Percentiles rank a stretch among this genome's conserved stretches.
Evolutionary conservation across 768 basidiomycete genomes (phyloP).

Genomic region (Holtermannia corniformis): DNA sequence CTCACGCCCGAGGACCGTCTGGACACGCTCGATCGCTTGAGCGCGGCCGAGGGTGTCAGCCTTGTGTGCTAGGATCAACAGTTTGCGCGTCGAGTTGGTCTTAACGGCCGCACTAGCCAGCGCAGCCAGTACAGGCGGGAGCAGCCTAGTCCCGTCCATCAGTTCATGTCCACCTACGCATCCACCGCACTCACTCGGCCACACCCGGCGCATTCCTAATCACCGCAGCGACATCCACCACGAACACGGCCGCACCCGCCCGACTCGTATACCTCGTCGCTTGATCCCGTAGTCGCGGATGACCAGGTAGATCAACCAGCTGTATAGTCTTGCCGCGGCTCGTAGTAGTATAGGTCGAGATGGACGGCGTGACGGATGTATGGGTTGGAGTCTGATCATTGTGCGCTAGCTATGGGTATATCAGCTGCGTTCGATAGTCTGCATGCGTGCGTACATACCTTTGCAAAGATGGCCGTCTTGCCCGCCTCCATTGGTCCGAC

Average conservation of each 20-base stretch:
- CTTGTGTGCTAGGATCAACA: conserved; percentile 37
- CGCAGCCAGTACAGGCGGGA: background rate
- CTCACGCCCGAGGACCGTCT: conserved; percentile 31
- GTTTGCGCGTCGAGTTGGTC: conserved; percentile 1
- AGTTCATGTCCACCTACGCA: no score
- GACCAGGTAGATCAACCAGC: conserved; percentile 37
- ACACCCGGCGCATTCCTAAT: conserved; percentile 27
- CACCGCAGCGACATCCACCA: conserved; percentile 30
- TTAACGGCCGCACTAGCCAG: no score
- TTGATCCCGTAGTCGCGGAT: conserved; percentile 32
- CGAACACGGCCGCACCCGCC: conserved; percentile 30
- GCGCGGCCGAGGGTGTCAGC: conserved; percentile 28
- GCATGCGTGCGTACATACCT: conserved; percentile 21
- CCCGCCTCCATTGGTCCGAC: conserved; percentile 33
- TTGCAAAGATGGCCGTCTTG: conserved; percentile 37
- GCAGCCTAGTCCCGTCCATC: background rate
- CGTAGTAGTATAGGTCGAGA: conserved; percentile 19
- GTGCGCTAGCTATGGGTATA: conserved; percentile 23
- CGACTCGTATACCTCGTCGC: conserved; percentile 18
- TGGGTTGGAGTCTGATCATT: conserved; percentile 24
- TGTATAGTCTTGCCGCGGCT: conserved; percentile 13
- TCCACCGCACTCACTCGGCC: conserved; percentile 31
- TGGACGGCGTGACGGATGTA: conserved; percentile 26
- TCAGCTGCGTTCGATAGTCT: background rate
- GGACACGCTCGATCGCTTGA: conserved; percentile 19